Evolutionary conservation across 106 monocot genomes (phyloP).

Genomic region (Xerophyta viscosa): DNA sequence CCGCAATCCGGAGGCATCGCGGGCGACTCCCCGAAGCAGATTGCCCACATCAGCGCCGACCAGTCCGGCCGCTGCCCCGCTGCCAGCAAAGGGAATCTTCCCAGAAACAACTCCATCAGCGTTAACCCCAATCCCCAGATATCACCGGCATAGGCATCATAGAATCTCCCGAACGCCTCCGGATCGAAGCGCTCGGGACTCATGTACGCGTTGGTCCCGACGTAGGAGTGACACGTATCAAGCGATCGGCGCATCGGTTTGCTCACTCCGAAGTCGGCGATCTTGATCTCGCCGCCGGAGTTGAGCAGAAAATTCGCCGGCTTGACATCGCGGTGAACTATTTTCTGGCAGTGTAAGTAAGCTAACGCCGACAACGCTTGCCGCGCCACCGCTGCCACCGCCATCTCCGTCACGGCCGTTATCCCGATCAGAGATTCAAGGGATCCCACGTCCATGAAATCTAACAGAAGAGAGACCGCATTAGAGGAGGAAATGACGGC

Average conservation of each 20-base stretch:
- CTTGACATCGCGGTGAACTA: conserved; percentile 49
- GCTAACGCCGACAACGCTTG: conserved; percentile 24
- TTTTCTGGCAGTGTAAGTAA: conserved; percentile 47
- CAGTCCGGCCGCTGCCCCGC: conserved; percentile 72
- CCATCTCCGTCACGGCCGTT: conserved; percentile 23
- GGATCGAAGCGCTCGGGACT: conserved; percentile 83
- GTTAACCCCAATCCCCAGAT: conserved; percentile 77
- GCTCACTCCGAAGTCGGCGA: too few species aligned
- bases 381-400: conserved; percentile 37
- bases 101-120: conserved; percentile 55
- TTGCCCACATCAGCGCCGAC: conserved; percentile 89
- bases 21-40: conserved; percentile 78
- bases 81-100: conserved; percentile 57
- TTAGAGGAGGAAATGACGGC: conserved; percentile 15
- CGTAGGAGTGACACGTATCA: conserved; percentile 55
- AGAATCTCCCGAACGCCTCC: conserved; percentile 36
- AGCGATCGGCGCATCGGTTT: conserved; percentile 26
- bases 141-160: conserved; percentile 73
- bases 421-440: conserved; percentile 16
- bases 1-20: conserved; percentile 11
- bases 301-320: conserved; percentile 73
- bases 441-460: conserved; percentile 29
- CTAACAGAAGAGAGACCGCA: conserved; percentile 36
- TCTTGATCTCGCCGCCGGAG: conserved; percentile 57
- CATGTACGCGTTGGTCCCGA: conserved; percentile 88